A percentile compares a stretch with the other conserved stretches of the same genome.
These are phyloP conservation scores for Eucalyptus sp. DNA, from an alignment of 345 rosid species.

Conservation along the genomic window DNA sequence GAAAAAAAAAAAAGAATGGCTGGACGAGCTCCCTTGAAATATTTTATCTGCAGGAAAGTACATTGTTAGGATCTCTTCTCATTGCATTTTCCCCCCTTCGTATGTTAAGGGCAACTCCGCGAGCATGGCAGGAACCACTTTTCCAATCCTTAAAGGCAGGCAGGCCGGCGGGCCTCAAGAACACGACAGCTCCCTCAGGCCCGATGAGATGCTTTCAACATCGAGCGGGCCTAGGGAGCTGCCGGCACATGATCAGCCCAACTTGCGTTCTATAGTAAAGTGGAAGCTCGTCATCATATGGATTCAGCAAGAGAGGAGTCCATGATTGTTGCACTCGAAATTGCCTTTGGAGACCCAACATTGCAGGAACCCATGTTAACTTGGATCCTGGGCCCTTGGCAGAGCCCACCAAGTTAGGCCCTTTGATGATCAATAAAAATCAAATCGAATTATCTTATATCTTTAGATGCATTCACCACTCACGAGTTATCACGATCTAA, in stretches of 20 bases:
- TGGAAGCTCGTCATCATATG: background rate
- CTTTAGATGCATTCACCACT: background rate
- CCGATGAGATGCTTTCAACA: background rate
- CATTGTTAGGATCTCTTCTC: background rate
- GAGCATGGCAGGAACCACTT: background rate
- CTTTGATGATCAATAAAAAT: background rate
- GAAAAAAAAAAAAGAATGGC: background rate
- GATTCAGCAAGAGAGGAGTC: background rate
- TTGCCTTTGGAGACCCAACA: background rate
- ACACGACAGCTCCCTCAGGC: background rate
- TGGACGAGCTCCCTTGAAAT: background rate
- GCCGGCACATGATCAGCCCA: background rate
- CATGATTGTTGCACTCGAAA: background rate
- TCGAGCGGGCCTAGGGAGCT: background rate
- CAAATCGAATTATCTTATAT: rapidly evolving
- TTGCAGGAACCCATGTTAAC: background rate
- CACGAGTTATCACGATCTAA: background rate
- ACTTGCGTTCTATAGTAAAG: background rate
- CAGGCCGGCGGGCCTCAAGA: background rate
- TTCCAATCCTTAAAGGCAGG: background rate
- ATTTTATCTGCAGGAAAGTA: background rate
- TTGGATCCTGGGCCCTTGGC: background rate
- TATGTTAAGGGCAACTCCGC: background rate
- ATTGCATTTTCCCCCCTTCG: background rate
- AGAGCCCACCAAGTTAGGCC: background rate